phyloP scores from a whole-genome alignment of 345 rosid genomes.

The Pistacia vera region DNA sequence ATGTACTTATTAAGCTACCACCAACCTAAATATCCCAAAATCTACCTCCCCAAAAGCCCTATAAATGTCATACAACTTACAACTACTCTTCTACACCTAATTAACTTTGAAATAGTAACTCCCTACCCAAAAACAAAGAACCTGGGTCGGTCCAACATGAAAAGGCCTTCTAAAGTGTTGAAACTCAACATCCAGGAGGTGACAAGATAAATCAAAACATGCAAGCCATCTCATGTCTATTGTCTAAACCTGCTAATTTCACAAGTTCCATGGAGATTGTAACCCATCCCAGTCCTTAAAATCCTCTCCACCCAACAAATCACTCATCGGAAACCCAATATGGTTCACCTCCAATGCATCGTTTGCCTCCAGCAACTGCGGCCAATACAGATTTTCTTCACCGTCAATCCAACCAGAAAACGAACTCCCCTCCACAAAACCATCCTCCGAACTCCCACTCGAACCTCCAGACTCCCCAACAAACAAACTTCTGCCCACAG shows the following conservation, averaged over 20 bases:
- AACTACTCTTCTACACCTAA: too few relatives aligned
- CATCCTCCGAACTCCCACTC: neutral
- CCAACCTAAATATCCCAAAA: too few relatives aligned
- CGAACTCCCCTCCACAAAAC: neutral
- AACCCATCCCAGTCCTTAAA: conserved; percentile 27
- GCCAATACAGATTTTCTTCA: conserved; percentile 28
- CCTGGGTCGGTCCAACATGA: too few relatives aligned
- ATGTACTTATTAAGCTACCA: too few relatives aligned
- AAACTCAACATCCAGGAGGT: too few relatives aligned
- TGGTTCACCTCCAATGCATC: conserved; percentile 16
- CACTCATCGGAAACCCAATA: neutral
- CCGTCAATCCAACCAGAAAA: conserved; percentile 2
- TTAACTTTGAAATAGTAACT: too few relatives aligned
- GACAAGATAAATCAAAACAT: neutral
- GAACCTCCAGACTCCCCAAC: neutral
- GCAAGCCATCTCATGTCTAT: neutral
- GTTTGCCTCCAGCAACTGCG: conserved; percentile 16
- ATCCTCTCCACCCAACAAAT: conserved; percentile 12
- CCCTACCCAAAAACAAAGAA: too few relatives aligned
- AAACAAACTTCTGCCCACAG: neutral
- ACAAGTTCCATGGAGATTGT: conserved; percentile 47
- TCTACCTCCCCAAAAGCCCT: too few relatives aligned
- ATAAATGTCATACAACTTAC: too few relatives aligned
- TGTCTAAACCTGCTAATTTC: neutral
- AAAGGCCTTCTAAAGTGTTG: too few relatives aligned